A percentile compares a stretch with the other conserved stretches of the same genome.
Conservation (phyloP, 73 alveolate genomes). For the Paramecium biaurelia region DNA sequence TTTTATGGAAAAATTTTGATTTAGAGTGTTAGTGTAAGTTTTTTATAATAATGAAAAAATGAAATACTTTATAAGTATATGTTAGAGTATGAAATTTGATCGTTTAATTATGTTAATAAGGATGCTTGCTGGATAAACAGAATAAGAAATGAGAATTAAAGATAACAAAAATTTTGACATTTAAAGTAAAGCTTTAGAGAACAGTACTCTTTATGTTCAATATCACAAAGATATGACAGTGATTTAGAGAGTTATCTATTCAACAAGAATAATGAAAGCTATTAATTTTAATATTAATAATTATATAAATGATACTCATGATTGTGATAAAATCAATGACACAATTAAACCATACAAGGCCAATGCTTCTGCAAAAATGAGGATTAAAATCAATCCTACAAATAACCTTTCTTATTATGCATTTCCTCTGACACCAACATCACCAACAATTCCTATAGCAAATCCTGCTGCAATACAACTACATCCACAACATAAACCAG, state of each 20-base stretch:
- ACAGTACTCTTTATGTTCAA: no score
- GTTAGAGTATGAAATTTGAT: no score
- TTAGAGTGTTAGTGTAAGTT: no score
- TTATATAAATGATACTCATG: not conserved
- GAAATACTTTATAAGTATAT: no score
- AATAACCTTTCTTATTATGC: slow-evolving; percentile 73
- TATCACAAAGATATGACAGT: slow-evolving; percentile 83
- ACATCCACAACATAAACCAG: slow-evolving; percentile 89
- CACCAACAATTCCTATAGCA: slow-evolving; percentile 93
- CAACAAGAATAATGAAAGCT: slow-evolving; percentile 85
- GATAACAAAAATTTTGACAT: no score
- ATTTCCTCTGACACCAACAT: slow-evolving; percentile 81
- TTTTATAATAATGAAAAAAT: no score
- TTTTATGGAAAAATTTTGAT: no score
- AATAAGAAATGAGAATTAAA: no score
- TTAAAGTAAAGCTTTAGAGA: slow-evolving; percentile 38
- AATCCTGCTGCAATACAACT: slow-evolving; percentile 93
- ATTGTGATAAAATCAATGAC: slow-evolving; percentile 78
- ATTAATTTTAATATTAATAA: slow-evolving; percentile 48
- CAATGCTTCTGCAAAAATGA: slow-evolving; percentile 93
- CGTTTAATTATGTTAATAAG: no score
- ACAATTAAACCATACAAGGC: slow-evolving; percentile 92
- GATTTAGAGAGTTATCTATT: slow-evolving; percentile 78
- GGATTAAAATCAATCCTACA: slow-evolving; percentile 91
- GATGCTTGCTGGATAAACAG: no score